A percentile compares a stretch with the other conserved stretches of the same genome.
These are phyloP conservation scores for Podospora tetraspora DNA, from an alignment of 495 filamentous ascomycete genomes.

Conservation along the genomic window DNA sequence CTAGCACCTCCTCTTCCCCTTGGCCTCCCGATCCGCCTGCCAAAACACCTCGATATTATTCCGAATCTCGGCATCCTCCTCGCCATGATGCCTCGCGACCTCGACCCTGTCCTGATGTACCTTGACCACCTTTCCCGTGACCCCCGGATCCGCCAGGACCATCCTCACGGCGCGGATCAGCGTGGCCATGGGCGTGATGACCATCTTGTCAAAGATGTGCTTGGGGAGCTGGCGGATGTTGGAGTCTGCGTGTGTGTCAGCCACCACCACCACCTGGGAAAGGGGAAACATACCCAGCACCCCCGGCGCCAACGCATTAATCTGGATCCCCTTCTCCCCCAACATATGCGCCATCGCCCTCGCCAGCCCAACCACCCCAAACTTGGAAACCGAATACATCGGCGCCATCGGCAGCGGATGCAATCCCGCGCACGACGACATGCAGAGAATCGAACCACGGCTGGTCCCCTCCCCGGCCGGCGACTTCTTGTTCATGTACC, in stretches of 20 bases:
- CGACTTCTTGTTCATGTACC: conserved; percentile 49
- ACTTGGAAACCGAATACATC: conserved; percentile 49
- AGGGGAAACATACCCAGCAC: conserved; percentile 1
- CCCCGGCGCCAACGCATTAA: conserved; percentile 51
- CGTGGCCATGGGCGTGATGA: conserved; percentile 50
- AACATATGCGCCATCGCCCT: conserved; percentile 41
- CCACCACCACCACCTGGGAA: conserved; percentile 30
- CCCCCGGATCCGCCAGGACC: conserved; percentile 36
- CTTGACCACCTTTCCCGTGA: conserved; percentile 48
- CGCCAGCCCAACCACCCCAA: conserved; percentile 48
- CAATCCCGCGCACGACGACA: conserved; percentile 51
- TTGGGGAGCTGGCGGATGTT: conserved; percentile 41
- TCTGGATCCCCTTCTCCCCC: conserved; percentile 40
- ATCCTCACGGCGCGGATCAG: conserved; percentile 40
- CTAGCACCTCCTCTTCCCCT: too few species aligned
- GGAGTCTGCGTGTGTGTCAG: conserved; percentile 33
- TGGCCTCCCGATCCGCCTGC: conserved; percentile 6
- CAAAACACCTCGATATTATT: conserved; percentile 48
- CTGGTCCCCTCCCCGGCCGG: neutral
- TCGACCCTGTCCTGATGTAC: conserved; percentile 52
- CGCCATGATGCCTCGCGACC: conserved; percentile 42
- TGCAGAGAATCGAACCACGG: conserved; percentile 44
- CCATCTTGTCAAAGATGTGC: conserved; percentile 45
- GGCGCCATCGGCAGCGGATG: conserved; percentile 54
- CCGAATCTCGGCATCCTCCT: conserved; percentile 47